Percentiles rank a stretch among this genome's conserved stretches.
These are phyloP conservation scores for Phytophthora uliginosa DNA, from an alignment of 352 stramenopile genomes.

Conservation along the genomic window DNA sequence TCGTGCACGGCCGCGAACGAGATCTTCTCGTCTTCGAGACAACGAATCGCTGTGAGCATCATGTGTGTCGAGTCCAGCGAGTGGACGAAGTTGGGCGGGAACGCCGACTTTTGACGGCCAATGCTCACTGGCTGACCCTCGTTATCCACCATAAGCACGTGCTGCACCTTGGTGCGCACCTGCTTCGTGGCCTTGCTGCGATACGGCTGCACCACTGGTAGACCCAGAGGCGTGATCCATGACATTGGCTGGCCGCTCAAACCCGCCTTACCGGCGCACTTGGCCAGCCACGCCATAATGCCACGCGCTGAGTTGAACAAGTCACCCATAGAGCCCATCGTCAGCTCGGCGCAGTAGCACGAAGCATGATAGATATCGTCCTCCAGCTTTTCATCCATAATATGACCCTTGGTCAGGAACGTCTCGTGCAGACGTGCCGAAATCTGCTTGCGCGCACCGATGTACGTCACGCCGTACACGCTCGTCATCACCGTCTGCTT, in stretches of 20 bases:
- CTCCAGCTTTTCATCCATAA: slow-evolving; percentile 85
- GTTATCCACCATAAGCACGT: slow-evolving; percentile 89
- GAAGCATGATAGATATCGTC: slow-evolving; percentile 89
- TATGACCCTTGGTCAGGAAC: slow-evolving; percentile 81
- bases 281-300: slow-evolving; percentile 96
- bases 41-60: slow-evolving; percentile 98
- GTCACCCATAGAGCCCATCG: slow-evolving; percentile 97
- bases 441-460: slow-evolving; percentile 99
- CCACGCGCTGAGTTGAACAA: slow-evolving; percentile 96
- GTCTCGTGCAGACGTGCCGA: slow-evolving; percentile 96
- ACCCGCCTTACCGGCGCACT: slow-evolving; percentile 79
- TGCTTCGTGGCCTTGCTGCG: slow-evolving; percentile 83
- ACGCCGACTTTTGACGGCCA: slow-evolving; percentile 95
- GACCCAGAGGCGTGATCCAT: slow-evolving; percentile 99
- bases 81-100: slow-evolving; percentile 99
- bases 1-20: slow-evolving; percentile 99
- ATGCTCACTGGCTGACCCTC: slow-evolving; percentile 73
- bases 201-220: slow-evolving; percentile 99
- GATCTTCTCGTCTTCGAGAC: slow-evolving; percentile 92
- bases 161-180: slow-evolving; percentile 88
- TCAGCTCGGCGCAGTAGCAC: slow-evolving; percentile 96
- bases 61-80: slow-evolving; percentile 99
- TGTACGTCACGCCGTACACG: slow-evolving; percentile 99
- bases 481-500: slow-evolving; percentile 99
- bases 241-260: slow-evolving; percentile 95